Percentiles rank a stretch among this genome's conserved stretches.
Evolutionary conservation across 768 basidiomycete species (phyloP).

Genomic region (Cyclocybe aegerita): DNA sequence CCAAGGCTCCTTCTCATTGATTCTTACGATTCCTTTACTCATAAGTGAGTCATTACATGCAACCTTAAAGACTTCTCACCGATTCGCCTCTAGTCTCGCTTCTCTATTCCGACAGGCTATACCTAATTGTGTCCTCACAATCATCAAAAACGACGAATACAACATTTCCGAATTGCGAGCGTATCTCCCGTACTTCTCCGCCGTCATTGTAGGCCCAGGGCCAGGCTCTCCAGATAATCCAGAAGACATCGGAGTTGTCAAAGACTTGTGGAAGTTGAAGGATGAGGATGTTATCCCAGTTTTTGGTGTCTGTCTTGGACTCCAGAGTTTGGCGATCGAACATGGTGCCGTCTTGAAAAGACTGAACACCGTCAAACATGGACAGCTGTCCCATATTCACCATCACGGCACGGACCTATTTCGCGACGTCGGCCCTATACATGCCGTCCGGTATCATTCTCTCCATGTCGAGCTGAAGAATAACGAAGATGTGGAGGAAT

Average conservation of each 20-base stretch:
- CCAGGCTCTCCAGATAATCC: slow-evolving; percentile 71
- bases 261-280: slow-evolving; percentile 66
- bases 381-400: slow-evolving; percentile 64
- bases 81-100: slow-evolving; percentile 53
- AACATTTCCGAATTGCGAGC: slow-evolving; percentile 48
- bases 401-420: slow-evolving; percentile 66
- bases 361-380: slow-evolving; percentile 73
- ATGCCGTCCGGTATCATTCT: slow-evolving; percentile 81
- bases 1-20: slow-evolving; percentile 72
- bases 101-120: slow-evolving; percentile 65
- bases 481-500: slow-evolving; percentile 52
- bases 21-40: slow-evolving; percentile 88
- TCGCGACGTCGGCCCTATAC: slow-evolving; percentile 47
- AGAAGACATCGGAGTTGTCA: slow-evolving; percentile 67
- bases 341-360: slow-evolving; percentile 61
- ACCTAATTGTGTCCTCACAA: slow-evolving; percentile 59
- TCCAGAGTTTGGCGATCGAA: slow-evolving; percentile 72
- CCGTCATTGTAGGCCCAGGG: slow-evolving; percentile 75
- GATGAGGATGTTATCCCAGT: slow-evolving; percentile 58
- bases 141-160: slow-evolving; percentile 73
- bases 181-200: slow-evolving; percentile 60
- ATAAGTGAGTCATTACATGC: slow-evolving; percentile 58
- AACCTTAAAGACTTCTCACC: background rate
- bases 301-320: slow-evolving; percentile 82
- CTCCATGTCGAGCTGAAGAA: slow-evolving; percentile 56